Evolutionary conservation across 352 stramenopile species (phyloP).

Genomic region (Phytophthora boehmeriae): DNA sequence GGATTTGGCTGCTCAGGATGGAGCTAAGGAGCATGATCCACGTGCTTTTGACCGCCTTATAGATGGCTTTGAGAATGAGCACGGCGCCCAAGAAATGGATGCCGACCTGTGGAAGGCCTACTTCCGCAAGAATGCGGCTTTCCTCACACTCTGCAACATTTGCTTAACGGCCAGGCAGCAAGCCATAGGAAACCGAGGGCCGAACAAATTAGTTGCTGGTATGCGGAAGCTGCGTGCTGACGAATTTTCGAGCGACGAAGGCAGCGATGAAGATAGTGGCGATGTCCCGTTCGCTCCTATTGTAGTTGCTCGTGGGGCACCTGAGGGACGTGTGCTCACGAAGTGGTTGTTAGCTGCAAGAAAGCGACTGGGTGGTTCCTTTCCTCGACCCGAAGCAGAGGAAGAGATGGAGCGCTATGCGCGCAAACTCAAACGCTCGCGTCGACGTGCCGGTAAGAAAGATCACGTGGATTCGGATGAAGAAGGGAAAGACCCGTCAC

Average conservation of each 20-base stretch:
- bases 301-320: constrained; percentile 87
- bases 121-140: constrained; percentile 94
- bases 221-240: constrained; percentile 82
- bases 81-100: constrained; percentile 88
- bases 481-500: constrained; percentile 63
- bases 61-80: constrained; percentile 76
- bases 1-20: constrained; percentile 75
- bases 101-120: constrained; percentile 96
- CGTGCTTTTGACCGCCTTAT: constrained; percentile 82
- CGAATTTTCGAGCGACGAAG: constrained; percentile 92
- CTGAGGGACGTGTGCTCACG: constrained; percentile 92
- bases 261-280: constrained; percentile 75
- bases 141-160: constrained; percentile 94
- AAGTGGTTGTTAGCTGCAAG: constrained; percentile 95
- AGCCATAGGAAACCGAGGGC: constrained; percentile 15
- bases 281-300: constrained; percentile 92
- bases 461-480: constrained; percentile 79
- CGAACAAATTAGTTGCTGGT: constrained; percentile 31
- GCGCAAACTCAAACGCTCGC: constrained; percentile 79
- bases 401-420: constrained; percentile 94
- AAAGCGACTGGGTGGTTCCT: constrained; percentile 90
- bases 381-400: constrained; percentile 85
- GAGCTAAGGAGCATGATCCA: constrained; percentile 67
- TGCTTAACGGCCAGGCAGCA: constrained; percentile 67
- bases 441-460: constrained; percentile 62